Conservation (phyloP, 192 early-diverging fungal genomes). For the Coemansia sp. region DNA sequence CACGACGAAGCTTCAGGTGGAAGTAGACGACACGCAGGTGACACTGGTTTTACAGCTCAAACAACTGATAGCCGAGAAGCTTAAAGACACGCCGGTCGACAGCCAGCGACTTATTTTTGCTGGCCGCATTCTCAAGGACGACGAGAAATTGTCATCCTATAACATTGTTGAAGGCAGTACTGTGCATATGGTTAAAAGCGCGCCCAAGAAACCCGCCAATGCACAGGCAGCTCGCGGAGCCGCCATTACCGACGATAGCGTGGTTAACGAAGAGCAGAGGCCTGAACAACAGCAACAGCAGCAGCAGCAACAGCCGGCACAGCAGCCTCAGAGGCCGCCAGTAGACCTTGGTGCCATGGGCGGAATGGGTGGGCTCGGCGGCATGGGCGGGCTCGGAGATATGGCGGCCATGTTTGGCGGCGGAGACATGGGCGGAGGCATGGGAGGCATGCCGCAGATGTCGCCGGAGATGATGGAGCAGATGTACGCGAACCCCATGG, state of each 20-base stretch:
- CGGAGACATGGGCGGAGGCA: constrained; percentile 58
- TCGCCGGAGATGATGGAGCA: constrained; percentile 65
- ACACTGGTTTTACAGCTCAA: constrained; percentile 78
- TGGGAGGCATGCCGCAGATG: constrained; percentile 66
- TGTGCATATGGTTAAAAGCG: constrained; percentile 87
- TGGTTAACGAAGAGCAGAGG: background rate
- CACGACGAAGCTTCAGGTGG: background rate
- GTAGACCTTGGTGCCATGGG: constrained; percentile 6
- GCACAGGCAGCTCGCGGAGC: constrained; percentile 9
- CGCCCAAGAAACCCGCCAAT: constrained; percentile 52
- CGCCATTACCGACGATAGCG: constrained; percentile 23
- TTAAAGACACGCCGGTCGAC: constrained; percentile 63
- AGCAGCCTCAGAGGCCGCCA: background rate
- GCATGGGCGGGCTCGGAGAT: constrained; percentile 41
- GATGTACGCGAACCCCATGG: constrained; percentile 83
- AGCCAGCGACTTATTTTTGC: constrained; percentile 90
- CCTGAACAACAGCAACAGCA: background rate
- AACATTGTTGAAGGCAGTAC: constrained; percentile 87
- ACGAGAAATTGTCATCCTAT: constrained; percentile 71
- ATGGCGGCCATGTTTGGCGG: constrained; percentile 47
- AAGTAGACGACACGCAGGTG: constrained; percentile 31
- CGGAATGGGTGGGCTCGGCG: background rate
- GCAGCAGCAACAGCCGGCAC: no score
- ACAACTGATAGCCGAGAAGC: constrained; percentile 62
- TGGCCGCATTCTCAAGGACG: constrained; percentile 93